Evolutionary conservation across 768 basidiomycete species (phyloP), one percentile per base, ranked within the genome.

Genomic region (Russula sp.): DNA sequence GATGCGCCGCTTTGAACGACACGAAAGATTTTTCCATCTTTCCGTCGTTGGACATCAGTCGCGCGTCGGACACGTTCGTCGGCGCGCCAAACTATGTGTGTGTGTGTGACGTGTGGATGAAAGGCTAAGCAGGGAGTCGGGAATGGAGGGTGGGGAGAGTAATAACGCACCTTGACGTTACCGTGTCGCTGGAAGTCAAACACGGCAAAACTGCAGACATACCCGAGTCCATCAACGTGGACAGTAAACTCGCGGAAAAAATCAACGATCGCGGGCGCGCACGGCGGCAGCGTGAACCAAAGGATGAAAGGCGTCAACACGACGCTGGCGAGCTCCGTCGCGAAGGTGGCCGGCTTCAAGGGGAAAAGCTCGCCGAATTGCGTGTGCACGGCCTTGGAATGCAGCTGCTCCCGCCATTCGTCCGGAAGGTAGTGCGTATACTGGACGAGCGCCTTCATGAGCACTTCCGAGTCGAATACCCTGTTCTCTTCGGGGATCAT

Each of bases 21-120:
- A 96, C 77, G 76, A 97, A 91, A 72, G 89, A 92, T 77, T 98
- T 97, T 79, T 99, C 97, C 95, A 99, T 98, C 81, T 99, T 99
- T 39, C 92, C 92, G 67, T 96, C 89, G 64, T 90, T 90, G 5
- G 90, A 91, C 68, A 89, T 79, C 79, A 89, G 86, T 61, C 83
- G 83, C 67, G 85, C 84, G 66, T 93, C 88, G 13, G 78, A 76
- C 8, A 80, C 81, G 42, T 78, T 74, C 4, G 83, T 79, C 0
- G 92, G 91, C 11, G 91, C 93, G n/a, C 93, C 93, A 68, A 92
- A 94, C 88, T 92, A 55, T 18, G 7, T 10, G n/a, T 29, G 25
- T 29, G 8, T 18, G 35, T 39, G 20, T 18, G n/a, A 18, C 45
- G 22, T 5, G 22, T 5, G 25, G 47, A 49, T 39, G 48, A 34